Base-by-base conservation (phyloP, 805 yeast genomes). In the Cyberlindnera samutprakarnensis region DNA sequence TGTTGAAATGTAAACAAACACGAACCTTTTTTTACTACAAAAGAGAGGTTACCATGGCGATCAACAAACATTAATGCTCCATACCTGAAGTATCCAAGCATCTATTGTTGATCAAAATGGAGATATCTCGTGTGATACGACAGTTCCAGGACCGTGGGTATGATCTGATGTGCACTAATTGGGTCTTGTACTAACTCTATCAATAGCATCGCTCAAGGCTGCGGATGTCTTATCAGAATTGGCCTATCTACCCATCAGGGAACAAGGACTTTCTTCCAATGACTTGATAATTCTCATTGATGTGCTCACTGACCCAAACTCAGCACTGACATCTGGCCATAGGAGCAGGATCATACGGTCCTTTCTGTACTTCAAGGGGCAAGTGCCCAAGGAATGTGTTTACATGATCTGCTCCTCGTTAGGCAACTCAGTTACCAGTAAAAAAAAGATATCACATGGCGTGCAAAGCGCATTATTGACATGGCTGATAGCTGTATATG, bases 401-500 rank as follows among this genome's bases (percentile, higher is more conserved):
- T 23, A 50, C 12, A 36, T 38, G 5, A 47, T 65, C 2, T 36
- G 56, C 9, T 49, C 51, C 13, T 40, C 51, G 17, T 31, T 62
- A 3, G 65, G 67, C 1, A 47, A 44, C 16, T 36, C 59, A 9
- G 27, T 38, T 21, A 24, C 37, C 11, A 35, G 47, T 35, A 47
- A 42, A 7, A 39, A 48, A 16, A 49, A 32, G 27, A 39, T 31
- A 30, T 37, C 25, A 0, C 32, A 58, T 2, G 34, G 30, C 2
- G 14, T 60, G 0, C 67, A 62, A 32, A 32, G 35, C 2, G 37
- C 43, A 1, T 32, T 61, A 1, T 38, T 54, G 15, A 47, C 46
- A 20, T 63, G 68, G 68, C 32, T 63, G 15, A 52, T 57, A 2
- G 53, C 50, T 11, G 51, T 57, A 0, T 49, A 44, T 28, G 37